Evolutionary conservation across 1,139 yeast species (phyloP).

Genomic region (Nakaseomyces glabratus): DNA sequence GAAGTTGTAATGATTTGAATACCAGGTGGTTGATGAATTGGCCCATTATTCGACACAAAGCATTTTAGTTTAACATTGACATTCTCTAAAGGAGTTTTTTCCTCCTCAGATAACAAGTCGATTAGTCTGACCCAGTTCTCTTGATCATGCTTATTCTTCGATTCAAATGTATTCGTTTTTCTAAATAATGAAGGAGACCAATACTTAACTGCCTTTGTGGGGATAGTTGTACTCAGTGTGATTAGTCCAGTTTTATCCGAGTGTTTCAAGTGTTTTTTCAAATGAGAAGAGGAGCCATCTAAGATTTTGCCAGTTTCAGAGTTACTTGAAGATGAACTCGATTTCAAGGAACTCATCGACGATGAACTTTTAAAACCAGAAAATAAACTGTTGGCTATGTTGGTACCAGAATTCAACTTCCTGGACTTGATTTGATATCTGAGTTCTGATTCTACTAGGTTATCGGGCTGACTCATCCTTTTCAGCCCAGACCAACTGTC

Average conservation of each 20-base stretch:
- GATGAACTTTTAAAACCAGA: constrained; percentile 13
- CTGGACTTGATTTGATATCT: constrained; percentile 14
- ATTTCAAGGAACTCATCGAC: constrained; percentile 7
- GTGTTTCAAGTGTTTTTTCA: constrained; percentile 4
- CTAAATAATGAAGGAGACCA: constrained; percentile 29
- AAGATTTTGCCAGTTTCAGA: background rate
- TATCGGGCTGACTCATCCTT: constrained; percentile 3
- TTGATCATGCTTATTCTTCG: constrained; percentile 24
- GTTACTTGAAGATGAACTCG: background rate
- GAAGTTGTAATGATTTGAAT: constrained; percentile 20
- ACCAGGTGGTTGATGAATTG: constrained; percentile 22
- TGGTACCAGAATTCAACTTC: constrained; percentile 11
- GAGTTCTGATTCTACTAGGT: constrained; percentile 13
- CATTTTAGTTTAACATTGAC: constrained; percentile 24
- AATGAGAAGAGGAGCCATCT: constrained; percentile 1
- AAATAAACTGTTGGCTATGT: constrained; percentile 15
- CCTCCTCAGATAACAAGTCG: constrained; percentile 21
- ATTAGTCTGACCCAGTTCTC: constrained; percentile 22
- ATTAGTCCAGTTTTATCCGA: constrained; percentile 18
- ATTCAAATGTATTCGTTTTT: constrained; percentile 24
- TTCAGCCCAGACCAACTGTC: constrained; percentile 8
- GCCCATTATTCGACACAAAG: constrained; percentile 21
- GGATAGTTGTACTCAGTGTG: constrained; percentile 15
- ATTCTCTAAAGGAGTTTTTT: constrained; percentile 20
- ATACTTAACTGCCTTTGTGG: constrained; percentile 31